Conservation (phyloP, 768 basidiomycete species). For the Russula compacta region DNA sequence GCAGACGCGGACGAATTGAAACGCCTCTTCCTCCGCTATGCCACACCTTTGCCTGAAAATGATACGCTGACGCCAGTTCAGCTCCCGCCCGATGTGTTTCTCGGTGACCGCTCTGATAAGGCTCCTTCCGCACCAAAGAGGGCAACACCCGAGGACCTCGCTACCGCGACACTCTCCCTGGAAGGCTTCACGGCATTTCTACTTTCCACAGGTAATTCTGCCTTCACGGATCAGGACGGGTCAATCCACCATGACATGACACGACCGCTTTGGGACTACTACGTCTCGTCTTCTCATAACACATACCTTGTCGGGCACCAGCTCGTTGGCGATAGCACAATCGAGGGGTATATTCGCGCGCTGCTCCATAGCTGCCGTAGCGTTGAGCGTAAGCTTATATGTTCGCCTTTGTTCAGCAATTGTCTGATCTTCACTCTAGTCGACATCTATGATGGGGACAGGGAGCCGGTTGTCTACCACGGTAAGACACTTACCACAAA, state of each 20-base stretch:
- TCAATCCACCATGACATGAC: conserved; percentile 79
- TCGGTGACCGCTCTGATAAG: conserved; percentile 3
- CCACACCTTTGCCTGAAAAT: conserved; percentile 17
- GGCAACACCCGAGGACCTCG: conserved; percentile 3
- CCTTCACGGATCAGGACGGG: conserved; percentile 43
- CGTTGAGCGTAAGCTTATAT: conserved; percentile 65
- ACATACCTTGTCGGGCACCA: conserved; percentile 86
- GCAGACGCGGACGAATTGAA: conserved; percentile 26
- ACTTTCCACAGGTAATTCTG: conserved; percentile 66
- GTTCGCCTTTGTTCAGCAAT: neutral
- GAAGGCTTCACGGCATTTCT: conserved; percentile 75
- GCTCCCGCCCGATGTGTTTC: conserved; percentile 25
- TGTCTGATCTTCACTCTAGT: conserved; percentile 39
- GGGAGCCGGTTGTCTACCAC: conserved; percentile 80
- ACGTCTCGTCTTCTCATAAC: conserved; percentile 85
- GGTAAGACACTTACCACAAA: conserved; percentile 83
- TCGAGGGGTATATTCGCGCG: conserved; percentile 90
- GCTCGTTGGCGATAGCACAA: conserved; percentile 78
- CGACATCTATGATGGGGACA: conserved; percentile 86
- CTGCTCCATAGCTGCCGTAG: conserved; percentile 85
- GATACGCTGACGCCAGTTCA: conserved; percentile 17
- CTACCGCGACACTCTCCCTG: conserved; percentile 31
- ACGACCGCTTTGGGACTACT: conserved; percentile 78
- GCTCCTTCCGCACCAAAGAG: conserved; percentile 2
- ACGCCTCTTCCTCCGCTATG: conserved; percentile 34